These are phyloP conservation scores for Annona cherimola DNA, from an alignment of 164 flowering plant species.

Conservation along the genomic window DNA sequence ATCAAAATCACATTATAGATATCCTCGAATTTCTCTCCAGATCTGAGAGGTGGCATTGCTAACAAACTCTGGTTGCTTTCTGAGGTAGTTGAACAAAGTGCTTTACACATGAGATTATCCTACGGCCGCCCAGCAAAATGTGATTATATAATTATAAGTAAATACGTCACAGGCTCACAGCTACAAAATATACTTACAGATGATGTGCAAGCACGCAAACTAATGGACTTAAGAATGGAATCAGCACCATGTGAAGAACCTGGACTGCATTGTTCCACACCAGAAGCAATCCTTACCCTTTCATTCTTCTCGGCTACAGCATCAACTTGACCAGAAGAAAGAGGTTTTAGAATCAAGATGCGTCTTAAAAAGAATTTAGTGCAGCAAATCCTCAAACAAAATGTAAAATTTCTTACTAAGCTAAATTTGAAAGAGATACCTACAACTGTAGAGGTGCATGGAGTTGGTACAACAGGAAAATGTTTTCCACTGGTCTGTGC, in stretches of 20 bases:
- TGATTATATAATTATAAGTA: conserved; percentile 1
- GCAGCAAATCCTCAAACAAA: not conserved
- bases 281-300: conserved; percentile 8
- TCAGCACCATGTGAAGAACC: conserved; percentile 21
- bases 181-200: conserved; percentile 38
- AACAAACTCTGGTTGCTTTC: conserved; percentile 30
- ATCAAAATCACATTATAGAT: conserved; percentile 70
- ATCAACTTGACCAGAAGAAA: conserved; percentile 25
- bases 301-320: conserved; percentile 5
- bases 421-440: conserved; percentile 11
- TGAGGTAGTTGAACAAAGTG: conserved; percentile 13
- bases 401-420: not conserved
- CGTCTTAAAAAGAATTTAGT: not conserved
- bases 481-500: conserved; percentile 17
- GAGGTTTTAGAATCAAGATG: not conserved
- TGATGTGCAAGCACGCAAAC: conserved; percentile 57
- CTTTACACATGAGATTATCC: conserved; percentile 21
- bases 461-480: conserved; percentile 17
- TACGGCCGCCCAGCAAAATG: conserved; percentile 12
- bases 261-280: conserved; percentile 11
- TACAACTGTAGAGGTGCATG: conserved; percentile 13
- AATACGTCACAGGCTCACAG: not conserved
- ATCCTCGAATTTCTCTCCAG: conserved; percentile 79
- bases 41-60: conserved; percentile 62
- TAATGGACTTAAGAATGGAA: conserved; percentile 22